Conservation (phyloP, 164 flowering plant genomes). For the Annona squamosa region DNA sequence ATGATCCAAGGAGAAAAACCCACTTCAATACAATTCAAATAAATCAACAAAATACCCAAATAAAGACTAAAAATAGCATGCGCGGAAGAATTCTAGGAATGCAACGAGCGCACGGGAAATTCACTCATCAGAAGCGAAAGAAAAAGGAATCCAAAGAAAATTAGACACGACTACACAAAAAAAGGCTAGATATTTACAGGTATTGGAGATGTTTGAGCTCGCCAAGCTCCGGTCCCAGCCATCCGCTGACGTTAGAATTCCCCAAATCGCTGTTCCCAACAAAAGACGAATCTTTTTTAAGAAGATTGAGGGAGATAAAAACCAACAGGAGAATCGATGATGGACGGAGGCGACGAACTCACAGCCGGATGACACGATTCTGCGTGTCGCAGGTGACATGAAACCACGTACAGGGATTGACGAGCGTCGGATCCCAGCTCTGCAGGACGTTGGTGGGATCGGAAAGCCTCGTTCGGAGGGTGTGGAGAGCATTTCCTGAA, state of each 20-base stretch:
- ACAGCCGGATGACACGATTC: conserved; percentile 76
- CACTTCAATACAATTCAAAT: no score
- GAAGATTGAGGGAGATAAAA: neutral
- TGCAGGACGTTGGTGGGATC: conserved; percentile 74
- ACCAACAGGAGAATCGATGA: neutral
- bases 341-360: conserved; percentile 13
- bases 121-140: no score
- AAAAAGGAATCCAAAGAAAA: conserved; percentile 1
- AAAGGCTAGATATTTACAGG: conserved; percentile 31
- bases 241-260: conserved; percentile 70
- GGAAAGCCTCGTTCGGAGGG: conserved; percentile 47
- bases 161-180: neutral
- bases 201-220: conserved; percentile 64
- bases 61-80: no score
- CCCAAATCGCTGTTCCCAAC: conserved; percentile 64
- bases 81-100: no score
- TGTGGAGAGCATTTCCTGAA: conserved; percentile 66
- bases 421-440: conserved; percentile 94
- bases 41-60: no score
- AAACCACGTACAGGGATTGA: conserved; percentile 90
- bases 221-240: conserved; percentile 72
- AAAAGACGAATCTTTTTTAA: conserved; percentile 2
- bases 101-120: no score
- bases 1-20: no score
- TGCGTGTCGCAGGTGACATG: conserved; percentile 73